Base-by-base conservation (phyloP, 441 rosid genomes). In the Mallotus repandus region DNA sequence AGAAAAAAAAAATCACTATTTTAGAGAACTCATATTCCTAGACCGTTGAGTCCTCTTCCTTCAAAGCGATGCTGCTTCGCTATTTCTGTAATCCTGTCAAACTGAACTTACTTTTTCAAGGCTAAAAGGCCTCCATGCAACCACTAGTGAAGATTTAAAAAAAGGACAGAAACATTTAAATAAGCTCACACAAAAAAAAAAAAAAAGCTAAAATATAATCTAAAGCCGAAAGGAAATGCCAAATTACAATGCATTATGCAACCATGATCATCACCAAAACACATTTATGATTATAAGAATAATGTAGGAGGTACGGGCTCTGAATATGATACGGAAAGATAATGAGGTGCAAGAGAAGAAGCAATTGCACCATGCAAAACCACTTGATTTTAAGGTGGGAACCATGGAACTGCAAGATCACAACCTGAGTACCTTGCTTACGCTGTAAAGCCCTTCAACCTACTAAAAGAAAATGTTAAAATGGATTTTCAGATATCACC, bases 21-120 rank as follows among this genome's bases (percentile, higher is more conserved):
- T n/a, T 19, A 41, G 56, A 43, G 4, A 32, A 13, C 14, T 25
- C 63, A 6, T 12, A 54, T 45, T 1, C 49, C 43, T 41, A 38
- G 9, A 64, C 69, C n/a, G n/a, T n/a, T n/a, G n/a, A 55, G 54
- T 70, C 73, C 76, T 66, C 62, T 25, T 71, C 68, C 57, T 66
- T 67, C 59, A 18, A 35, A 48, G 52, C 22, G n/a, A 22, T 22
- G 67, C 48, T 41, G 63, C 64, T 74, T 9, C 62, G 43, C 63
- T 21, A n/a, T 45, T 21, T 48, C 52, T 70, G n/a, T 18, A 8
- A 18, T 43, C 29, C 66, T 68, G 53, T 58, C 12, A 48, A 45
- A 46, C n/a, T 21, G 52, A 63, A 66, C 29, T 52, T 45, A 12
- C 53, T n/a, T 21, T 38, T 41, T 38, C 11, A 41, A 7, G 62